phyloP scores from a whole-genome alignment of 371 early-diverging fungal species.

The Haplosporangium sp. region DNA sequence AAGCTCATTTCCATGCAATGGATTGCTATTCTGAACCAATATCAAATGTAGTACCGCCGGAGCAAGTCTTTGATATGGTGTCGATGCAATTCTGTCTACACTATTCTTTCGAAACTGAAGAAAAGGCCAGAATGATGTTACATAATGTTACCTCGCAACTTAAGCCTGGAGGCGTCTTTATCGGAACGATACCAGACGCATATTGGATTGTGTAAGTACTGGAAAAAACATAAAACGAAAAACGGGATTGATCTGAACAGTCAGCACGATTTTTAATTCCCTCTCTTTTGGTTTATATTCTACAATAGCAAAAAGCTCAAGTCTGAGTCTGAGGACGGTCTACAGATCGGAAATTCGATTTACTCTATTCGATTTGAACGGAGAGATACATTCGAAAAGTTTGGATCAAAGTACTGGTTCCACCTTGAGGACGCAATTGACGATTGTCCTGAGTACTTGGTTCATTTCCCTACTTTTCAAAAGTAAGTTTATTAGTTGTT shows the following conservation, averaged over 20 bases:
- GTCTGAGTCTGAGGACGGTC: conserved; percentile 46
- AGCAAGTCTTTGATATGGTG: conserved; percentile 85
- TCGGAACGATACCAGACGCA: conserved; percentile 96
- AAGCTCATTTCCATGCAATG: conserved; percentile 78
- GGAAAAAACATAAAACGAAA: no score
- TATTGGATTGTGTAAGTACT: conserved; percentile 86
- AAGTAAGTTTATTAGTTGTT: conserved; percentile 60
- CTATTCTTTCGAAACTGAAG: conserved; percentile 95
- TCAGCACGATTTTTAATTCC: neutral
- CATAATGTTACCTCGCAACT: conserved; percentile 86
- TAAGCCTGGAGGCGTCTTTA: conserved; percentile 87
- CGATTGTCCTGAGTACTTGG: conserved; percentile 98
- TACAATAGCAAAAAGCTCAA: conserved; percentile 63
- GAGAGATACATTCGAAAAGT: conserved; percentile 69
- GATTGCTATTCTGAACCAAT: conserved; percentile 84
- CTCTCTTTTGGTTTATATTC: conserved; percentile 2
- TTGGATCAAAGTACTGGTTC: conserved; percentile 94
- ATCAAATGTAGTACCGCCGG: conserved; percentile 64
- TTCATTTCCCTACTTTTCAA: conserved; percentile 85
- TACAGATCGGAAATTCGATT: conserved; percentile 88
- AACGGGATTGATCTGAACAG: no score
- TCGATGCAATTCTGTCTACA: conserved; percentile 98
- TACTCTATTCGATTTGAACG: conserved; percentile 87
- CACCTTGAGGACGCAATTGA: conserved; percentile 96
- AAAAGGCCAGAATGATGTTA: conserved; percentile 83